Evolutionary conservation across 2,329 filamentous ascomycete species (phyloP).

Genomic region (Blastomyces gilchristii): DNA sequence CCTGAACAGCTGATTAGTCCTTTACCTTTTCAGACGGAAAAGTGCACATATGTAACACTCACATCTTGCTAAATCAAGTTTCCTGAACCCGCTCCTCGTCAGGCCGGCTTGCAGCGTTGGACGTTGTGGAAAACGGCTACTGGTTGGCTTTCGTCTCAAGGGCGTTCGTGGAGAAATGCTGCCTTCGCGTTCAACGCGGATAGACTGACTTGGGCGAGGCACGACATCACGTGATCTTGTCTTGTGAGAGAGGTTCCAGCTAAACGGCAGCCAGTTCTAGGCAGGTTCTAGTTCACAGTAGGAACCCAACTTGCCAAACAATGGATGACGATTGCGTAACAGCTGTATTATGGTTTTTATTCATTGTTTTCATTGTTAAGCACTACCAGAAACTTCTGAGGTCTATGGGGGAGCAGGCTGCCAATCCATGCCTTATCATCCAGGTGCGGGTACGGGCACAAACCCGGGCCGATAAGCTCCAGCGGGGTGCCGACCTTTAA

Average conservation of each 20-base stretch:
- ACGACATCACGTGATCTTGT: constrained; percentile 4
- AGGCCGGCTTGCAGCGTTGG: not conserved
- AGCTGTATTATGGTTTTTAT: no score
- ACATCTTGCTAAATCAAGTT: constrained; percentile 11
- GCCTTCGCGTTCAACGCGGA: constrained; percentile 5
- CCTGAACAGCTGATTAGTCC: constrained; percentile 10
- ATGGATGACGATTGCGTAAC: no score
- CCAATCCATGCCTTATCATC: no score
- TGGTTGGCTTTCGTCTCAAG: not conserved
- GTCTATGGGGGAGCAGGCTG: no score
- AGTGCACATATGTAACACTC: not conserved
- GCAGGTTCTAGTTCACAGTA: no score
- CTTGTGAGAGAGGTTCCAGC: not conserved
- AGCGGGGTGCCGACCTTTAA: no score
- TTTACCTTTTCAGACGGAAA: not conserved
- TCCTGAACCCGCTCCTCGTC: not conserved
- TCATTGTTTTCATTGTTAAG: no score
- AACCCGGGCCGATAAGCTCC: no score
- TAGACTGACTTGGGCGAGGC: not conserved
- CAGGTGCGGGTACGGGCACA: no score
- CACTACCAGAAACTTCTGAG: no score
- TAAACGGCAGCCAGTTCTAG: no score
- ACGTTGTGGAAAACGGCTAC: not conserved
- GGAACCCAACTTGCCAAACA: no score
- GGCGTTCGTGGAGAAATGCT: not conserved